Percentiles rank a stretch among this genome's conserved stretches.
Evolutionary conservation across 352 stramenopile species (phyloP).

Genomic region (Poterioochromonas sp.): DNA sequence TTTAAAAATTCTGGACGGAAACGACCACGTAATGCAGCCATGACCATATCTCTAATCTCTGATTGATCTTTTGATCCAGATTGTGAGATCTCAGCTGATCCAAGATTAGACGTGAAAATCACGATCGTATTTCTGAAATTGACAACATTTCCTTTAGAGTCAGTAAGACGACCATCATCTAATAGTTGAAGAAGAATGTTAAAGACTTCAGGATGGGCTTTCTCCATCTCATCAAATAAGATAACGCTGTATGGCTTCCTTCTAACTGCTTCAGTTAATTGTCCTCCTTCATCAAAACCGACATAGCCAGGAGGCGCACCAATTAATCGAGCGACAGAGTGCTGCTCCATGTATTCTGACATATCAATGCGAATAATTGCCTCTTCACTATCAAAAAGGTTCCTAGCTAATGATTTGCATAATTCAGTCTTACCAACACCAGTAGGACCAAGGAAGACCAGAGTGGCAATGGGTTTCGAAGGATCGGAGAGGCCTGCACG

Average conservation of each 20-base stretch:
- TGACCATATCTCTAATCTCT: conserved; percentile 64
- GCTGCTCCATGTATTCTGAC: conserved; percentile 94
- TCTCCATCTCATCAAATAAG: conserved; percentile 96
- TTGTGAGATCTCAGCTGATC: conserved; percentile 58
- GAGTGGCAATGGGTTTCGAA: conserved; percentile 82
- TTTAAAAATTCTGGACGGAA: conserved; percentile 98
- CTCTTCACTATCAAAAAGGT: conserved; percentile 89
- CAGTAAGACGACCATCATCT: conserved; percentile 84
- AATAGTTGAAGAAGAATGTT: conserved; percentile 88
- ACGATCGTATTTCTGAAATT: conserved; percentile 95
- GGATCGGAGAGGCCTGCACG: conserved; percentile 84
- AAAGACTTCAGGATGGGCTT: conserved; percentile 88
- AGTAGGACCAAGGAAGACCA: conserved; percentile 87
- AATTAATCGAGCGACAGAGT: conserved; percentile 77
- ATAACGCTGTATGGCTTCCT: conserved; percentile 86
- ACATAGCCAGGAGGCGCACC: conserved; percentile 71
- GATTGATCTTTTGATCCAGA: conserved; percentile 45
- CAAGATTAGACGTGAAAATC: conserved; percentile 95
- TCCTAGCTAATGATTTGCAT: conserved; percentile 82
- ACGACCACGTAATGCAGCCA: conserved; percentile 74
- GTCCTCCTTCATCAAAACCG: conserved; percentile 85
- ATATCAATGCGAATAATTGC: conserved; percentile 89
- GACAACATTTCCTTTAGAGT: conserved; percentile 82
- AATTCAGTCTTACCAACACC: conserved; percentile 83
- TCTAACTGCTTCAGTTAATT: conserved; percentile 86